Evolutionary conservation across 73 alveolate species (phyloP).

Genomic region (Diophrys appendiculata): DNA sequence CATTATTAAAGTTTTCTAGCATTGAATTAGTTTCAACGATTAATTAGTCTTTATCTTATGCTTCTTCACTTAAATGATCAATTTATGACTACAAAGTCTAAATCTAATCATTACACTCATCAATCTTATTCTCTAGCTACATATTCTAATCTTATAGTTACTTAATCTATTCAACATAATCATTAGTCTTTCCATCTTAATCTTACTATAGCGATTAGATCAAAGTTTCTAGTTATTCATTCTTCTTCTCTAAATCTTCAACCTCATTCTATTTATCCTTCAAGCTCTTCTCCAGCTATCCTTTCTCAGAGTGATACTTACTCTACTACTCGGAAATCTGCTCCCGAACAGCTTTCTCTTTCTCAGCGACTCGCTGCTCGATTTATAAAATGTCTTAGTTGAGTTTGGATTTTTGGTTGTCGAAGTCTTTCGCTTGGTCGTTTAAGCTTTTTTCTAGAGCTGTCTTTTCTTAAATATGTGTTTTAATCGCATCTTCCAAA

Average conservation of each 20-base stretch:
- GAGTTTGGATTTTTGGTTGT: no score
- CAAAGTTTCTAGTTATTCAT: neutral
- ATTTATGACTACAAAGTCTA: neutral
- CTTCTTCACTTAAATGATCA: constrained; percentile 9
- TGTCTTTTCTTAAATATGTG: no score
- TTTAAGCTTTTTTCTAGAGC: no score
- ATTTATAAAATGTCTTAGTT: neutral
- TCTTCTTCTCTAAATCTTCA: neutral
- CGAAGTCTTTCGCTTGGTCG: no score
- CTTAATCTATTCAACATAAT: neutral
- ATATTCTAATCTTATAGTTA: constrained; percentile 2
- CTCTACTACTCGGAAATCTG: neutral
- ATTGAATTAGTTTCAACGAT: constrained; percentile 50
- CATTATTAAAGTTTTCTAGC: constrained; percentile 59
- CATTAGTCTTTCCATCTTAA: neutral
- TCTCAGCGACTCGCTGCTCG: constrained; percentile 3
- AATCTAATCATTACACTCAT: constrained; percentile 1
- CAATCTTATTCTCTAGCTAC: neutral
- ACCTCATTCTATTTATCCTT: neutral
- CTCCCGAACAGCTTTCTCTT: neutral
- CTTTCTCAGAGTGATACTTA: neutral
- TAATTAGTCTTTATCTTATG: constrained; percentile 13
- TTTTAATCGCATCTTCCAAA: no score
- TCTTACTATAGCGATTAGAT: neutral
- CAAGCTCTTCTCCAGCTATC: neutral